Evolutionary conservation across 768 basidiomycete genomes (phyloP), one percentile per base, ranked within the genome.

Genomic region (Mrakia frigida): DNA sequence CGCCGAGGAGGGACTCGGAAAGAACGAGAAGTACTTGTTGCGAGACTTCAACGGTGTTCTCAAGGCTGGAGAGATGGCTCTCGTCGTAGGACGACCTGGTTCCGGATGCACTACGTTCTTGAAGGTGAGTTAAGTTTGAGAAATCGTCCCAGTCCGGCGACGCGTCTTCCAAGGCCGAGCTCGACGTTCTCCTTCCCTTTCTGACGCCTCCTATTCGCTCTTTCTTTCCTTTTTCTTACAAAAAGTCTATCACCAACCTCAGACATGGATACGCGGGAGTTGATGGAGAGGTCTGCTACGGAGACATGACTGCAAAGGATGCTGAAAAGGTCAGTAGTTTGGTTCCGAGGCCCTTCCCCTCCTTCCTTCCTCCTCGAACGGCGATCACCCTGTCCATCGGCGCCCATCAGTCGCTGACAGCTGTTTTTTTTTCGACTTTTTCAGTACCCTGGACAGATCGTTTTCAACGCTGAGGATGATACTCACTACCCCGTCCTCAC

Each of bases 1-100:
- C 21, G 3, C 31, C 59, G 61, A 31, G 63, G 60, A 31, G 23
- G 46, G 43, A 3, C 75, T 76, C n/a, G 69, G 69, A n/a, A 72
- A 63, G 60, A 76, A 76, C 60, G 59, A 76, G 21, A 76, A 76
- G 46, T 76, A 65, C 60, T 63, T 76, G 21, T 46, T 76, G 31
- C 60, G 60, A 21, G 46, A 72, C 33, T 72, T 77, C 65, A 77
- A 72, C 41, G 76, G 76, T 21, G 72, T 73, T 14, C 53, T 77
- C 5, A 77, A 77, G 71, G 53, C 70, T 46, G 76, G 76, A 67
- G 76, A 77, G 76, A 77, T 77, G 76, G 65, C 68, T 1, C 68
- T 77, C 52, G 72, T 77, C 31, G 56, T 77, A 25, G 76, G 76
- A 11, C 76, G 76, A 35, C 76, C 76, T 6, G 76, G 76, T 53